Evolutionary conservation across 768 basidiomycete genomes (phyloP).

Genomic region (Macrolepiota dolichaula): DNA sequence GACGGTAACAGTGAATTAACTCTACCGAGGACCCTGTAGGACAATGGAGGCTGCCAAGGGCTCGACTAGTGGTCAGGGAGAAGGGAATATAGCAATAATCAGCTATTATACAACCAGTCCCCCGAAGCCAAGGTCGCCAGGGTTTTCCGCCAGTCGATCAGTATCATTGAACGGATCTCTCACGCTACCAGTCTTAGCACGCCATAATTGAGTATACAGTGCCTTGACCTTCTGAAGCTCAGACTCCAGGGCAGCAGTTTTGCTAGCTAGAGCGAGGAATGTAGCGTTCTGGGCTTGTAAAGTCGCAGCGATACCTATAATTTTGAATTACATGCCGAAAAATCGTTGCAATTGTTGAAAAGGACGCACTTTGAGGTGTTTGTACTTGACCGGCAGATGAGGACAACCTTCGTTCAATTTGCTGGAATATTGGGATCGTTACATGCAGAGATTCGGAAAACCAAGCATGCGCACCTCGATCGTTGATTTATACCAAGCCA

Average conservation of each 20-base stretch:
- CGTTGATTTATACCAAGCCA: slow-evolving; percentile 77
- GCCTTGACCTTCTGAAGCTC: slow-evolving; percentile 76
- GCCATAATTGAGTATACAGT: slow-evolving; percentile 76
- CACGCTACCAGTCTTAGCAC: slow-evolving; percentile 75
- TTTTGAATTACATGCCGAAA: background rate
- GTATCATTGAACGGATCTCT: slow-evolving; percentile 73
- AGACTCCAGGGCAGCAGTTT: slow-evolving; percentile 68
- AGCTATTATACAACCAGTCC: slow-evolving; percentile 37
- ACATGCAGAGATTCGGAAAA: background rate
- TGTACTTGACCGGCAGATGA: slow-evolving; percentile 63
- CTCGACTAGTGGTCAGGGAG: background rate
- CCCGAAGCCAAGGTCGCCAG: slow-evolving; percentile 38
- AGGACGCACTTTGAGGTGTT: slow-evolving; percentile 67
- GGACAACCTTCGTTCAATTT: slow-evolving; percentile 81
- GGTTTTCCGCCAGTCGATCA: slow-evolving; percentile 29
- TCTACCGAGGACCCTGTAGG: background rate
- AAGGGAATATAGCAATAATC: background rate
- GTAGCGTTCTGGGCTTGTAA: slow-evolving; percentile 78
- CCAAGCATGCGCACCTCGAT: slow-evolving; percentile 53
- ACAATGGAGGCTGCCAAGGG: background rate
- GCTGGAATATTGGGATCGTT: slow-evolving; percentile 33
- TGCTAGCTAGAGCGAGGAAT: slow-evolving; percentile 74
- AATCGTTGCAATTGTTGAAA: slow-evolving; percentile 1
- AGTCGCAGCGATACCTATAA: slow-evolving; percentile 65
- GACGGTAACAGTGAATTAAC: background rate